Evolutionary conservation across 2,329 filamentous ascomycete species (phyloP), one percentile per base, ranked within the genome.

Genomic region (Botryotinia calthae): DNA sequence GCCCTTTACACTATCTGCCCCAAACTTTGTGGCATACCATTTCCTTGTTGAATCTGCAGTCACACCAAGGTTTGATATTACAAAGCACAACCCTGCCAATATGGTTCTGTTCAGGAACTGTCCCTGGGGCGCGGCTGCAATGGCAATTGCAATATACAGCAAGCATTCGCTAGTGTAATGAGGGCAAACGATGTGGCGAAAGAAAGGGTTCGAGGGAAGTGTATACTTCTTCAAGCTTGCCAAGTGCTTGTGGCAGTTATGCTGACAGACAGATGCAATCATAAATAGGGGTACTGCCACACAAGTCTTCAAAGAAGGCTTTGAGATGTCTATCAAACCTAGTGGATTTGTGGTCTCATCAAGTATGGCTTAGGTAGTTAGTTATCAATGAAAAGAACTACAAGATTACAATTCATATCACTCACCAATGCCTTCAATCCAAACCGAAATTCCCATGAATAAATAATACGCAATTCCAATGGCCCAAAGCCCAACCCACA

Each of bases 131-230:
- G 95, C 94, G 44, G 91, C 90, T 56, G 92, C 81, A 63, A 96
- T 82, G 4, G 93, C 88, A 76, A 99, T 83, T n/a, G 91, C 87
- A 31, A 94, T 80, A 81, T 99, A 98, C 73, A 98, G 89, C 58
- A 92, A 81, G 80, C 93, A 95, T 83, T 98, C 96, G 79, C 91
- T 93, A 5, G 92, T 92, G 82, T 98, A 99, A 82, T 99, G 96
- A 28, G 96, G 94, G 78, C 93, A 97, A 56, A 98, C 83, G 34
- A 97, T 82, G 73, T 86, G 85, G 62, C 85, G 85, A 82, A 98
- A 99, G 73, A 92, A 83, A 4, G 91, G 90, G 74, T 91, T 87
- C 3, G 87, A 84, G 0, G 95, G 95, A 37, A 98, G 85, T 18
- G 92, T 92, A 82, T 99, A 98, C 80, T 94, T 95, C 80, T 89